Percentiles rank a stretch among this genome's conserved stretches.
phyloP scores from a whole-genome alignment of 768 basidiomycete species.

The Trametes cingulata region DNA sequence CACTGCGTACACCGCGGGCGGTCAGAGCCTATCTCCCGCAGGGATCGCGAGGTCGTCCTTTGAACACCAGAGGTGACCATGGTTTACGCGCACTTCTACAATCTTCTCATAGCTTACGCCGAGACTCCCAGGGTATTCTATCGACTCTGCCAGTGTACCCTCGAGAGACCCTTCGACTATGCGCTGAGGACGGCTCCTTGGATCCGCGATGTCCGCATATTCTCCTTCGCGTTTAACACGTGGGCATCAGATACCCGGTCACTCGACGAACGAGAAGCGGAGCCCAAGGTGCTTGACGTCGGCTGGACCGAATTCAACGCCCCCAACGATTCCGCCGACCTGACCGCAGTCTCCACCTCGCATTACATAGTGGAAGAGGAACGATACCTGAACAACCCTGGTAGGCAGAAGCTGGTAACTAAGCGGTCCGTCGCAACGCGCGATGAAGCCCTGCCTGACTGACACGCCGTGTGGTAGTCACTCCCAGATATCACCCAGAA shows the following conservation, averaged over 20 bases:
- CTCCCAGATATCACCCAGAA: constrained; percentile 9
- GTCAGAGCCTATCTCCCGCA: not conserved
- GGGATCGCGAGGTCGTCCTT: constrained; percentile 23
- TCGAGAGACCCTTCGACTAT: constrained; percentile 31
- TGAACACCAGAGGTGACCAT: constrained; percentile 29
- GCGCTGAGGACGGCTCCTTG: constrained; percentile 35
- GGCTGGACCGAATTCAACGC: constrained; percentile 43
- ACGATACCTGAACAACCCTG: constrained; percentile 19
- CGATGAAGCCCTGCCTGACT: not conserved
- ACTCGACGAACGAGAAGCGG: constrained; percentile 30
- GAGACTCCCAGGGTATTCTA: constrained; percentile 17
- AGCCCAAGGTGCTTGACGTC: constrained; percentile 39
- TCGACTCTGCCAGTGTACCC: constrained; percentile 18
- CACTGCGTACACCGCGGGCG: constrained; percentile 18
- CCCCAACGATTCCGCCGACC: constrained; percentile 20
- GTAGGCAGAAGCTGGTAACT: constrained; percentile 13
- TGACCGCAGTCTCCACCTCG: constrained; percentile 7
- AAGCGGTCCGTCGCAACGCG: constrained; percentile 1
- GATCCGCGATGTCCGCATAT: constrained; percentile 34
- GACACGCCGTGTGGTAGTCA: not conserved
- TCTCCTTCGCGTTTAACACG: constrained; percentile 39
- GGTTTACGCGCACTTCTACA: not conserved
- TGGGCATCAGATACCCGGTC: constrained; percentile 38
- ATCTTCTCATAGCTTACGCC: not conserved
- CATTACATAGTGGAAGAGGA: constrained; percentile 23